Evolutionary conservation across 2,329 filamentous ascomycete species (phyloP), one percentile per base, ranked within the genome.

Genomic region (Nemania sp.): DNA sequence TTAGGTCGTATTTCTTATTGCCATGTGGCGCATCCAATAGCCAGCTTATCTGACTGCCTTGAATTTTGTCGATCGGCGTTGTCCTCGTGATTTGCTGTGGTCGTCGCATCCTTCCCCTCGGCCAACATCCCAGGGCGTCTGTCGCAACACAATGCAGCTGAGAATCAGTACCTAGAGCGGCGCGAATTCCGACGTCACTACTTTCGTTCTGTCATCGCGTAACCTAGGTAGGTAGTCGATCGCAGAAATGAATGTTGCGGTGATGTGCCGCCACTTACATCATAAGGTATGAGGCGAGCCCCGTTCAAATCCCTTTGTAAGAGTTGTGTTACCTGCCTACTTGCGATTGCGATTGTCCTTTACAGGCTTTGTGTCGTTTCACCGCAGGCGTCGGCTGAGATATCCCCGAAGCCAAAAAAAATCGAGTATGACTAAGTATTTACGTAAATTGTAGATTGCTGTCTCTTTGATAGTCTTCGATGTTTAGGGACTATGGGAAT

Each of bases 331-430:
- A n/a, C n/a, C n/a, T n/a, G n/a, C n/a, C n/a, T n/a, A n/a, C n/a
- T n/a, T n/a, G n/a, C n/a, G 43, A 54, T 54, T 42, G 60, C 61
- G n/a, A 63, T 37, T 63, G 61, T 15, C 58, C 58, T 25, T n/a
- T 61, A 63, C 6, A 63, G 35, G 35, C 58, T 63, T 39, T 63
- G 61, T 39, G 61, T 57, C 17, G 35, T 48, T 21, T 48, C 43
- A 9, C 15, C 39, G 12, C 18, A 37, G 7, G 6, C 49, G 4
- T 45, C 18, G n/a, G 50, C 50, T 20, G 39, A 40, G 12, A 52
- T 25, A n/a, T n/a, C 13, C 46, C 55, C 1, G 53, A 32, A 48
- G 40, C 25, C 13, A 62, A 10, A 43, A 10, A 43, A 48, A 4
- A 11, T 34, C 52, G 5, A 52, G 42, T 40, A 59, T 32, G n/a